Percentiles rank a stretch among this genome's conserved stretches.
These are phyloP conservation scores for Sanghuangporus sanghuang DNA, from an alignment of 1,284 basidiomycete genomes.

Conservation along the genomic window DNA sequence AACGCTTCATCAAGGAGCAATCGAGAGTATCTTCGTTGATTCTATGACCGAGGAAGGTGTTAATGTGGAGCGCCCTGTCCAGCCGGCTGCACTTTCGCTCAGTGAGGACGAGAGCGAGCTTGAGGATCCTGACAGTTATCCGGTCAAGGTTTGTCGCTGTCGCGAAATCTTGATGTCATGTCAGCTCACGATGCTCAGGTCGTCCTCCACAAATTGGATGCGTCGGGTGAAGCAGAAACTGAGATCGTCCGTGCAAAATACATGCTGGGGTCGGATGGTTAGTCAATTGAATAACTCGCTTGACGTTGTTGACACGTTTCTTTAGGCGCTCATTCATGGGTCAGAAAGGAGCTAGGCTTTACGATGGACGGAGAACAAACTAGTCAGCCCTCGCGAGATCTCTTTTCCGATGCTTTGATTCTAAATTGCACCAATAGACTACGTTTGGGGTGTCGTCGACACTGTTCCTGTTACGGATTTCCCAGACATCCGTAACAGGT, in stretches of 20 bases:
- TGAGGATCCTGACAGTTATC: slow-evolving; percentile 42
- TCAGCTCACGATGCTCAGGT: slow-evolving; percentile 30
- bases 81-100: slow-evolving; percentile 41
- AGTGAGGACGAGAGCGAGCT: slow-evolving; percentile 38
- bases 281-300: neutral
- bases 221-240: slow-evolving; percentile 27
- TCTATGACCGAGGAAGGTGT: slow-evolving; percentile 49
- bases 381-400: slow-evolving; percentile 27
- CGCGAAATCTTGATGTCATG: neutral
- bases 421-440: slow-evolving; percentile 35
- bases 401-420: slow-evolving; percentile 9
- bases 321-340: slow-evolving; percentile 69
- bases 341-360: slow-evolving; percentile 63
- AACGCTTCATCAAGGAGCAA: slow-evolving; percentile 69
- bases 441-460: slow-evolving; percentile 78
- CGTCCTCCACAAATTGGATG: slow-evolving; percentile 29
- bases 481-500: slow-evolving; percentile 73
- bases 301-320: neutral
- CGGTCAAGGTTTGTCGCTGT: slow-evolving; percentile 46
- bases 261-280: slow-evolving; percentile 51
- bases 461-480: slow-evolving; percentile 67
- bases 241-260: slow-evolving; percentile 50
- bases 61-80: slow-evolving; percentile 51
- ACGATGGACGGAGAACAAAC: slow-evolving; percentile 76
- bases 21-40: slow-evolving; percentile 65